Evolutionary conservation across 768 basidiomycete species (phyloP).

Genomic region (Suillus weaverae): DNA sequence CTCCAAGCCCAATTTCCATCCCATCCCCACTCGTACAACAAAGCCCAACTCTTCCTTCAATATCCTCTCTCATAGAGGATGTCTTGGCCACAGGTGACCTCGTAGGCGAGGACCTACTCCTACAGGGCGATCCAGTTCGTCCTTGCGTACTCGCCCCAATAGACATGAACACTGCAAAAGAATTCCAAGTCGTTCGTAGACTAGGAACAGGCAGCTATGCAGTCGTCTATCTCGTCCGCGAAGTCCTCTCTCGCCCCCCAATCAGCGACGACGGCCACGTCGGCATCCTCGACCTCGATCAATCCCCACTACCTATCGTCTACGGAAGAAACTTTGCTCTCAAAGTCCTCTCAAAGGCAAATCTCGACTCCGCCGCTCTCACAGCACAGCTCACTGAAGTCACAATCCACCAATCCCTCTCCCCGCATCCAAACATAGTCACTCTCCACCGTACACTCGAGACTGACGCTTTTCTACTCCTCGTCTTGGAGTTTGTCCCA

Average conservation of each 20-base stretch:
- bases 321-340: constrained; percentile 90
- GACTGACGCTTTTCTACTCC: constrained; percentile 86
- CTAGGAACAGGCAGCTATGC: constrained; percentile 92
- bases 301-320: constrained; percentile 35
- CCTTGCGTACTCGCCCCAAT: constrained; percentile 45
- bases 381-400: constrained; percentile 93
- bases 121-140: constrained; percentile 68
- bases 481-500: constrained; percentile 93
- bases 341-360: constrained; percentile 93
- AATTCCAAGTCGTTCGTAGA: constrained; percentile 82
- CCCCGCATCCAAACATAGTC: constrained; percentile 89
- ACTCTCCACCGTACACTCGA: constrained; percentile 93
- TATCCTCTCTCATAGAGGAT: constrained; percentile 40
- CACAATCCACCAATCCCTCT: constrained; percentile 91
- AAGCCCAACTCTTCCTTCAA: constrained; percentile 26
- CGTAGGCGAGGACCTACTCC: constrained; percentile 63
- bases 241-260: constrained; percentile 46
- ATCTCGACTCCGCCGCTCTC: constrained; percentile 86
- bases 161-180: constrained; percentile 45
- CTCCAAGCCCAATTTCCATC: constrained; percentile 21
- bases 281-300: constrained; percentile 56
- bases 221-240: constrained; percentile 89
- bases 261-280: constrained; percentile 50
- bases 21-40: constrained; percentile 35
- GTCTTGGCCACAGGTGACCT: constrained; percentile 72